A percentile compares a stretch with the other conserved stretches of the same genome.
phyloP scores from a whole-genome alignment of 192 early-diverging fungal genomes.

The Podila verticillata region DNA sequence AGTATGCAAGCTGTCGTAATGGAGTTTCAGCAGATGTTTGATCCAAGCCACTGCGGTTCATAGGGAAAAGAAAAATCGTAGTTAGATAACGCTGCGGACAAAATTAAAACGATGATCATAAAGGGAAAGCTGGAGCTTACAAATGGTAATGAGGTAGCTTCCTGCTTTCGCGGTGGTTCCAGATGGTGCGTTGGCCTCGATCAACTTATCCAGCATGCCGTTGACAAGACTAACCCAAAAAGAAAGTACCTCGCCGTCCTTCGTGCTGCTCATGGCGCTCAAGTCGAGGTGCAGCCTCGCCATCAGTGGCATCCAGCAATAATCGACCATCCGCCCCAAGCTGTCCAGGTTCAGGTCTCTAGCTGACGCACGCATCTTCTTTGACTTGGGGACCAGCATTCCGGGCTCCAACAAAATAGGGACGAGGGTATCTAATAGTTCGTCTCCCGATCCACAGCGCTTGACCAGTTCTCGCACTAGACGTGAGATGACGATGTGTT shows the following conservation, averaged over 20 bases:
- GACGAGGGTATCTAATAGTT: conserved; percentile 14
- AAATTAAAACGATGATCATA: not conserved
- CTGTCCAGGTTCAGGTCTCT: conserved; percentile 35
- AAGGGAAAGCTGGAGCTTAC: conserved; percentile 9
- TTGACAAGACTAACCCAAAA: conserved; percentile 40
- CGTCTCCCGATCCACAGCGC: conserved; percentile 39
- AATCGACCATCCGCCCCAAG: conserved; percentile 24
- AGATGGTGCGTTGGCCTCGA: conserved; percentile 27
- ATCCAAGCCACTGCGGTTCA: conserved; percentile 37
- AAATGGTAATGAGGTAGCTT: conserved; percentile 37
- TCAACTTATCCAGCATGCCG: conserved; percentile 34
- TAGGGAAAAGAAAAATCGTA: not conserved
- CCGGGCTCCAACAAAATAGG: conserved; percentile 37
- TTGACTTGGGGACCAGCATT: conserved; percentile 38
- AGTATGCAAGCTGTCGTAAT: conserved; percentile 16
- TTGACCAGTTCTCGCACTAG: conserved; percentile 41
- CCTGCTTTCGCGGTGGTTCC: conserved; percentile 29
- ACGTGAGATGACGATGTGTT: conserved; percentile 1
- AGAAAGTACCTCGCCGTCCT: conserved; percentile 24
- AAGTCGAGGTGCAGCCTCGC: conserved; percentile 15
- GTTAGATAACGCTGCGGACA: too few species aligned
- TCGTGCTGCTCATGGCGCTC: conserved; percentile 4
- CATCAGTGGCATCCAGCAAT: conserved; percentile 50
- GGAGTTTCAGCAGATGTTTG: conserved; percentile 32
- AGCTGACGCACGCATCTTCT: conserved; percentile 18